phyloP scores from a whole-genome alignment of 2,329 filamentous ascomycete genomes.

The Epichloe scottii region DNA sequence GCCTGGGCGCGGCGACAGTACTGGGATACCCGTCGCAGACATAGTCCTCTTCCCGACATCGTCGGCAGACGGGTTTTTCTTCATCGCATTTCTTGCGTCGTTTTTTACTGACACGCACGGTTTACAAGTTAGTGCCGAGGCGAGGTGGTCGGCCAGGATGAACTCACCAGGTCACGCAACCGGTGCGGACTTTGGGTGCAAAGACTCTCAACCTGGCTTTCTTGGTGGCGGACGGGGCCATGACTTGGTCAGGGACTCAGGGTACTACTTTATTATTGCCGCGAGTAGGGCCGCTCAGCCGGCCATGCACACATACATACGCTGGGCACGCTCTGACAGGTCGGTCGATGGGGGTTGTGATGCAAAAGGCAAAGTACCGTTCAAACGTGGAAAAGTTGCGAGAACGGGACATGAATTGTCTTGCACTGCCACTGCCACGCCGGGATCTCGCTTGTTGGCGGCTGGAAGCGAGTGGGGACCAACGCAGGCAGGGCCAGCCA shows the following conservation, averaged over 20 bases:
- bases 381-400: neutral
- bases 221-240: slow-evolving; percentile 1
- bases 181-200: slow-evolving; percentile 3
- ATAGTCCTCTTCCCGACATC: slow-evolving; percentile 2
- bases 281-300: neutral
- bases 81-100: slow-evolving; percentile 4
- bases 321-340: neutral
- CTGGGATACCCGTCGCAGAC: slow-evolving; percentile 1
- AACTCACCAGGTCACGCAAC: slow-evolving; percentile 3
- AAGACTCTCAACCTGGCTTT: slow-evolving; percentile 1
- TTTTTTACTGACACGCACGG: neutral
- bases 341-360: neutral
- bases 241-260: neutral
- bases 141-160: neutral
- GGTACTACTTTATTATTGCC: neutral
- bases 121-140: neutral
- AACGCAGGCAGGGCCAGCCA: neutral
- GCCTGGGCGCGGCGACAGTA: neutral
- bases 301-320: neutral
- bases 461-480: neutral
- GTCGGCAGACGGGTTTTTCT: slow-evolving; percentile 1
- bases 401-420: neutral
- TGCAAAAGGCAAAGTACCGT: neutral
- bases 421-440: neutral
- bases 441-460: neutral